A percentile compares a stretch with the other conserved stretches of the same genome.
Conservation (phyloP, 176 grass and related monocot genomes). For the Musa itinerans region DNA sequence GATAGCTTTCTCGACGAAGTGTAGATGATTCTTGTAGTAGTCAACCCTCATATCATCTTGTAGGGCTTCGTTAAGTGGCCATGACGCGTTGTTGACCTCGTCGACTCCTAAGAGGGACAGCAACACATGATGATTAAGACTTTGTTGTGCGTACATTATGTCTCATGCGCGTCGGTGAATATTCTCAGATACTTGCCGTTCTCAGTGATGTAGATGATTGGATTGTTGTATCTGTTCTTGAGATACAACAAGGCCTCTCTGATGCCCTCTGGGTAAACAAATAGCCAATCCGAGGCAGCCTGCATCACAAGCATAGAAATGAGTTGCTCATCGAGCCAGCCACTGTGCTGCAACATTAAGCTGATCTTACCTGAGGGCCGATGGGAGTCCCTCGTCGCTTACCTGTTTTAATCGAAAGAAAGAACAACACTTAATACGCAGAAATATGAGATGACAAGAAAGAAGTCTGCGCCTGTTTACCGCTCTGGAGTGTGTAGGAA, state of each 20-base stretch:
- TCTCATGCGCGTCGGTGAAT: too few relatives aligned
- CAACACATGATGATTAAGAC: too few relatives aligned
- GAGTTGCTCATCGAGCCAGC: not conserved
- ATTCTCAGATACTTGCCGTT: not conserved
- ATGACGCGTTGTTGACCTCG: not conserved
- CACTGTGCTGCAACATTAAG: not conserved
- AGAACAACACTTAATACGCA: not conserved
- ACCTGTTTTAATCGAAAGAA: not conserved
- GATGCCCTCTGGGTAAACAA: constrained; percentile 36
- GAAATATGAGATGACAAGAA: not conserved
- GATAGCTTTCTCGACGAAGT: constrained; percentile 2
- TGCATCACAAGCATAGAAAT: constrained; percentile 6
- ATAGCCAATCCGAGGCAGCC: constrained; percentile 31
- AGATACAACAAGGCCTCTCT: constrained; percentile 48
- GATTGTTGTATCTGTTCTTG: constrained; percentile 31
- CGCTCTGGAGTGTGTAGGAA: constrained; percentile 28
- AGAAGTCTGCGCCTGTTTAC: not conserved
- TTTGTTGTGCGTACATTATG: too few relatives aligned
- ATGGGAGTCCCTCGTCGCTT: constrained; percentile 24
- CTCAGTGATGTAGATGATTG: constrained; percentile 16
- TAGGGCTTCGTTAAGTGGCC: constrained; percentile 5
- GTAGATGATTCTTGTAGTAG: not conserved
- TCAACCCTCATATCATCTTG: constrained; percentile 13
- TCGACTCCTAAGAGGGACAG: constrained; percentile 2
- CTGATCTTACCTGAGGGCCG: constrained; percentile 17